phyloP scores from a whole-genome alignment of 331 rosid species.

The Malus hybrid region DNA sequence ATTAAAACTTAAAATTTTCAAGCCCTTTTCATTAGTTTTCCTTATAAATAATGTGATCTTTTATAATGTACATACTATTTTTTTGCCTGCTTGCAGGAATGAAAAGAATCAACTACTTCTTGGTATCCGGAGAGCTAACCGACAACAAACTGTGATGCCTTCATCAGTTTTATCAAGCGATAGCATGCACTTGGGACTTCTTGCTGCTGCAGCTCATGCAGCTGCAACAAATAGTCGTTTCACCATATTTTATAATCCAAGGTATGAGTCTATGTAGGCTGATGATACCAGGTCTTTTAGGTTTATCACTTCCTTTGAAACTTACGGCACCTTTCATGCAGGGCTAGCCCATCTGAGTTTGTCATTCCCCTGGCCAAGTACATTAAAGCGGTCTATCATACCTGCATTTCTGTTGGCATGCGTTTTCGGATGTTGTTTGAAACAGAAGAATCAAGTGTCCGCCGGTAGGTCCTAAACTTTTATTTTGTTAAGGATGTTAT shows the following conservation, averaged over 20 bases:
- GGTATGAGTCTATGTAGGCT: conserved; percentile 20
- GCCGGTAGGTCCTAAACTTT: conserved; percentile 56
- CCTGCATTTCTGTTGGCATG: conserved; percentile 96
- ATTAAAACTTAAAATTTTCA: too few species aligned
- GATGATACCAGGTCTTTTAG: not conserved
- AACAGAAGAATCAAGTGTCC: conserved; percentile 96
- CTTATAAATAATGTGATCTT: not conserved
- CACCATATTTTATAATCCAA: conserved; percentile 56
- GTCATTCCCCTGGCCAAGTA: conserved; percentile 57
- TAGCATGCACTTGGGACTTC: conserved; percentile 98
- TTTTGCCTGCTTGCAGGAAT: conserved; percentile 36
- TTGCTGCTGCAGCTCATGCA: conserved; percentile 99
- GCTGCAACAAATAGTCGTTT: conserved; percentile 83
- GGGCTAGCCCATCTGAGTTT: conserved; percentile 64
- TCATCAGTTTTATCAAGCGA: conserved; percentile 88
- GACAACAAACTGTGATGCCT: conserved; percentile 63
- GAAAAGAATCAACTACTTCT: conserved; percentile 56
- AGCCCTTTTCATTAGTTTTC: too few species aligned
- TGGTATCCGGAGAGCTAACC: conserved; percentile 52
- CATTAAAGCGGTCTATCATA: conserved; percentile 66
- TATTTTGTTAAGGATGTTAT: not conserved
- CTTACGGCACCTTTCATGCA: conserved; percentile 11
- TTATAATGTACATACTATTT: not conserved
- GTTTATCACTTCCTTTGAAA: not conserved
- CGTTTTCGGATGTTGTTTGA: conserved; percentile 98